phyloP scores from a whole-genome alignment of 495 filamentous ascomycete genomes.

The Aspergillus saccharolyticus region DNA sequence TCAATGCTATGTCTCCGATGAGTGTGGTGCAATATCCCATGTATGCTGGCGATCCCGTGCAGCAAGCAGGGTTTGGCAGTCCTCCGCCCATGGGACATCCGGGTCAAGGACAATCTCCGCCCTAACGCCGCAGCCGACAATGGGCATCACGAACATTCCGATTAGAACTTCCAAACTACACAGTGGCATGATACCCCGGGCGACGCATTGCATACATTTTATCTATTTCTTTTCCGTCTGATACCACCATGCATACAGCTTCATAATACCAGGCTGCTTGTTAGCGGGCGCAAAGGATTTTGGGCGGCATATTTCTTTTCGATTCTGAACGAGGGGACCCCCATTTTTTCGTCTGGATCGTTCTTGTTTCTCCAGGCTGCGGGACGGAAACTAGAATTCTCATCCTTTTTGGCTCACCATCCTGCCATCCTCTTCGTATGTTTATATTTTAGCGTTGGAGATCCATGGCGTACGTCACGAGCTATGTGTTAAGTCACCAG shows the following conservation, averaged over 20 bases:
- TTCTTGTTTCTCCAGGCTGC: neutral
- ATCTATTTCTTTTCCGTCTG: slow-evolving; percentile 20
- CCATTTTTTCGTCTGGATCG: slow-evolving; percentile 1
- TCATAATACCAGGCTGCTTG: slow-evolving; percentile 37
- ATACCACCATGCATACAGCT: slow-evolving; percentile 18
- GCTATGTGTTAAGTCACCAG: slow-evolving; percentile 17
- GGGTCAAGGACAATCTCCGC: slow-evolving; percentile 23
- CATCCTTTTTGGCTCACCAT: neutral
- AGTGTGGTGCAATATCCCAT: slow-evolving; percentile 37
- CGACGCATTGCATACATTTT: slow-evolving; percentile 16
- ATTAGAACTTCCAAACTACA: slow-evolving; percentile 4
- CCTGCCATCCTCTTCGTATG: slow-evolving; percentile 1
- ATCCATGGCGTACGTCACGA: slow-evolving; percentile 17
- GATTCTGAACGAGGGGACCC: slow-evolving; percentile 11
- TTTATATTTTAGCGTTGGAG: slow-evolving; percentile 9
- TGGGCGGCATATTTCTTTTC: slow-evolving; percentile 32
- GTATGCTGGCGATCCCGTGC: slow-evolving; percentile 29
- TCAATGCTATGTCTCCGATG: slow-evolving; percentile 33
- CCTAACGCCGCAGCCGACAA: slow-evolving; percentile 2
- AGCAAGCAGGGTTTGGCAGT: slow-evolving; percentile 28
- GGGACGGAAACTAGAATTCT: slow-evolving; percentile 5
- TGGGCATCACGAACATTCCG: slow-evolving; percentile 1
- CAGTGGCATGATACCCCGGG: slow-evolving; percentile 27
- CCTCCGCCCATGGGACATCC: slow-evolving; percentile 37
- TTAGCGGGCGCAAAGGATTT: slow-evolving; percentile 42